Evolutionary conservation across 1,139 yeast genomes (phyloP), one percentile per base, ranked within the genome.

Genomic region (Geotrichum europaeum): DNA sequence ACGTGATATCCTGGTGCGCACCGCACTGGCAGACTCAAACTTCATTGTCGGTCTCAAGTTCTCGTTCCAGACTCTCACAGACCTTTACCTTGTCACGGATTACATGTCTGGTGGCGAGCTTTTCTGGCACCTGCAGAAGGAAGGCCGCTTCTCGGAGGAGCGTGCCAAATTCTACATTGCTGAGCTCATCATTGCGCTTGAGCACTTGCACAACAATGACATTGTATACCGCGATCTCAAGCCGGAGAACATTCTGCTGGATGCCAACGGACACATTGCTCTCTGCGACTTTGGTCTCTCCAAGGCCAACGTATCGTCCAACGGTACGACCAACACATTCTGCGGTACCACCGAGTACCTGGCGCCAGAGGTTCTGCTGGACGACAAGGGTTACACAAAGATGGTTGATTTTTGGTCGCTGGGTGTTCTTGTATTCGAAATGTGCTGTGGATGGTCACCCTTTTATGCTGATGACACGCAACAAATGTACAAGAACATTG

Each of bases 361-460:
- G 67, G 98, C 98, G 0, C 99, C 99, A 0, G 99, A 94, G 73
- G 82, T 94, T 62, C 78, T 94, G 62, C 79, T 92, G 65, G 96
- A 94, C 65, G 98, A 94, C 74, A 91, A 89, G 72, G 98, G 98
- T 1, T 94, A 94, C 75, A 91, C 98, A 6, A 84, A 96, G 73
- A 86, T 89, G 69, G 98, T 94, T 49, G 99, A 94, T 75, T 94
- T 96, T 86, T 94, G 99, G 99, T 94, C 98, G 1, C 79, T 94
- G 65, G 99, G 99, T 47, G 94, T 94, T 49, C 79, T 94, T 57
- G 79, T 94, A 53, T 94, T 89, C 73, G 99, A 94, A 74, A 94
- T 94, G 99, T 81, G 97, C 74, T 94, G 98, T 76, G 99, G 99
- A 51, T 94, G 98, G 98, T 88, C 96, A n/a, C 99, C 99, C 60